A percentile compares a stretch with the other conserved stretches of the same genome.
phyloP scores from a whole-genome alignment of 768 basidiomycete species.

The Termitomyces sp. region DNA sequence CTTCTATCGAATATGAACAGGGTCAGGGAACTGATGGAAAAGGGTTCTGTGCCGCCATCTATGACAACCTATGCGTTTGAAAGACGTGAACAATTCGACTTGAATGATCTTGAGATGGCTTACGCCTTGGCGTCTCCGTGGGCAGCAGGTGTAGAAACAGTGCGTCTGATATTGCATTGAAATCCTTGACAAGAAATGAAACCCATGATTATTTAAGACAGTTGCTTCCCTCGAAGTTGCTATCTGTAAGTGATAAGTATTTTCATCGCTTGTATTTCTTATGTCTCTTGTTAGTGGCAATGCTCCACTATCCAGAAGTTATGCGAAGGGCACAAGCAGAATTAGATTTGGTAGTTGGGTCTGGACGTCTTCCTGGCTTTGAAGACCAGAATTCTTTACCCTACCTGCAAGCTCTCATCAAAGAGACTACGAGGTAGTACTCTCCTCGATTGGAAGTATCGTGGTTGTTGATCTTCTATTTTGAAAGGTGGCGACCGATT shows the following conservation, averaged over 20 bases:
- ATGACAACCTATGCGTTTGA: constrained; percentile 31
- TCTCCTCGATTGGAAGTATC: neutral
- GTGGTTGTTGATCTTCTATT: neutral
- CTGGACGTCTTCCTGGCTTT: constrained; percentile 31
- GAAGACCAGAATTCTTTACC: constrained; percentile 17
- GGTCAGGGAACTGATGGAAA: constrained; percentile 32
- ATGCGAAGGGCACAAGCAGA: constrained; percentile 34
- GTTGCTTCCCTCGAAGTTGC: constrained; percentile 1
- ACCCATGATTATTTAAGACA: neutral
- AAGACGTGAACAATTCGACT: constrained; percentile 26
- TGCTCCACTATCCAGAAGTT: constrained; percentile 30
- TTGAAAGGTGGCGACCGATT: constrained; percentile 18
- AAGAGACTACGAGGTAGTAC: neutral
- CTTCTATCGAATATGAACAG: constrained; percentile 31
- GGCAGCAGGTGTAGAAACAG: constrained; percentile 39
- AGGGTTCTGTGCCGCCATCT: constrained; percentile 30
- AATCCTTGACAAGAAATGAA: neutral
- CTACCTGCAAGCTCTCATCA: constrained; percentile 2
- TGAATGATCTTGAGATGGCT: constrained; percentile 34
- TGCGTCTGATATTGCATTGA: constrained; percentile 12
- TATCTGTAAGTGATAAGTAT: neutral
- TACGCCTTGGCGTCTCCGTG: constrained; percentile 37
- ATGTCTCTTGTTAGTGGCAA: constrained; percentile 21
- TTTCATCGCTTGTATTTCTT: neutral
- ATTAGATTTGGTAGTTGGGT: constrained; percentile 29